Percentiles rank a stretch among this genome's conserved stretches.
Evolutionary conservation across 768 basidiomycete species (phyloP).

Genomic region (Serendipita sp.): DNA sequence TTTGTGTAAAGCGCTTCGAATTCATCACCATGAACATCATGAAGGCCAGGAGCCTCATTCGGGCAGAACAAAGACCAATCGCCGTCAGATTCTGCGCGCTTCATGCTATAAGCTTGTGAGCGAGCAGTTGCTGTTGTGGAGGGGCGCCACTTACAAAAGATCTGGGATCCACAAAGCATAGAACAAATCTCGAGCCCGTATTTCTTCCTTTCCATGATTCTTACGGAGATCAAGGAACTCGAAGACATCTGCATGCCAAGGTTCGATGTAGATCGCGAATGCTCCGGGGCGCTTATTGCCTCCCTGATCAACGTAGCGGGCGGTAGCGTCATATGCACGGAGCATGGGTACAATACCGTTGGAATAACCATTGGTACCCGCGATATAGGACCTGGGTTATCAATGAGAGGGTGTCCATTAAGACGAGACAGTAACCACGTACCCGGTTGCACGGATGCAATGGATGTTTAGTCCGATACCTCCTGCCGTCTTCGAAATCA

Average conservation of each 20-base stretch:
- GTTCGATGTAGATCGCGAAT: constrained; percentile 95
- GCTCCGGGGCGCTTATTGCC: constrained; percentile 99
- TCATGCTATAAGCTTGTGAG: constrained; percentile 48
- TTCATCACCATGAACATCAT: constrained; percentile 77
- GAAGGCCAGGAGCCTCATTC: constrained; percentile 80
- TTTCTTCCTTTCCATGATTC: constrained; percentile 98
- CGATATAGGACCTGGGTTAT: constrained; percentile 72
- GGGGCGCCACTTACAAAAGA: constrained; percentile 52
- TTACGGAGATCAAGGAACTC: constrained; percentile 95
- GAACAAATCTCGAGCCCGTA: constrained; percentile 90
- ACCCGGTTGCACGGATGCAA: constrained; percentile 92
- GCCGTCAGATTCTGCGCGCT: constrained; percentile 75
- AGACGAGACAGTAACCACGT: constrained; percentile 14
- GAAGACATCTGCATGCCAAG: constrained; percentile 96
- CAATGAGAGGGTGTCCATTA: background rate
- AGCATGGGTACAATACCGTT: constrained; percentile 99
- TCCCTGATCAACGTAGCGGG: constrained; percentile 96
- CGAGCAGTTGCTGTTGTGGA: background rate
- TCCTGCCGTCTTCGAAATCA: constrained; percentile 99
- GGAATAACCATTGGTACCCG: constrained; percentile 96
- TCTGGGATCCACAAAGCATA: constrained; percentile 97
- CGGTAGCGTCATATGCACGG: constrained; percentile 92
- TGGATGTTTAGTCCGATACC: constrained; percentile 95
- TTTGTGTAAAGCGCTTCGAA: constrained; percentile 67
- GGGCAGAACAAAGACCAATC: constrained; percentile 98